phyloP scores from a whole-genome alignment of 2,329 filamentous ascomycete genomes.

The Venturia pyrina region DNA sequence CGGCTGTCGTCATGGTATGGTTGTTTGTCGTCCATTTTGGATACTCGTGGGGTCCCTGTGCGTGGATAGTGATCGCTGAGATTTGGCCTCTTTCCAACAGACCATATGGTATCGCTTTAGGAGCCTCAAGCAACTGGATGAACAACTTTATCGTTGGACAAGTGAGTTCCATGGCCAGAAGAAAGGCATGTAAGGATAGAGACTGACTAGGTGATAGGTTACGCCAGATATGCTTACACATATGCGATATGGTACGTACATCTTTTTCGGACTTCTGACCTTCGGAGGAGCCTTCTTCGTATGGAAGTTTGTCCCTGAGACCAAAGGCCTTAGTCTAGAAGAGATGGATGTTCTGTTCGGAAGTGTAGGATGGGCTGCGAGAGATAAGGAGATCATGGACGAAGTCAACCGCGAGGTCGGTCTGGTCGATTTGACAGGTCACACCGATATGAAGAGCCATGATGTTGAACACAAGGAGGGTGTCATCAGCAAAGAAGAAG shows the following conservation, averaged over 20 bases:
- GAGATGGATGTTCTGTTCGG: constrained; percentile 59
- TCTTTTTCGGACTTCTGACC: constrained; percentile 58
- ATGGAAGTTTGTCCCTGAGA: constrained; percentile 43
- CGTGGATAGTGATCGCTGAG: constrained; percentile 66
- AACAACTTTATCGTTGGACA: constrained; percentile 57
- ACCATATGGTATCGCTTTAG: constrained; percentile 56
- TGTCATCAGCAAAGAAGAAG: neutral
- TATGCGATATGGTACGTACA: constrained; percentile 62
- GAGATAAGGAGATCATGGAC: constrained; percentile 61
- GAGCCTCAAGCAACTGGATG: constrained; percentile 40
- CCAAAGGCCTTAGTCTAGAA: constrained; percentile 42
- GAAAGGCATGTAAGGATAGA: constrained; percentile 16
- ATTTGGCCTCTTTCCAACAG: constrained; percentile 65
- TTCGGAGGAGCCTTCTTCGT: constrained; percentile 49
- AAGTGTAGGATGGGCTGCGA: constrained; percentile 53
- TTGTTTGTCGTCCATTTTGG: constrained; percentile 67
- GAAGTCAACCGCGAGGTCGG: constrained; percentile 53
- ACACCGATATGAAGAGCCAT: neutral
- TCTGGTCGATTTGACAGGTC: neutral
- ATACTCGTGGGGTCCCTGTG: constrained; percentile 54
- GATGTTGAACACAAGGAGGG: neutral
- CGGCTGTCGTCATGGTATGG: constrained; percentile 59
- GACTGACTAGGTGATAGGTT: constrained; percentile 49
- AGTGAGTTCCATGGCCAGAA: constrained; percentile 42
- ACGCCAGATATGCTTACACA: constrained; percentile 48